Evolutionary conservation across 495 filamentous ascomycete genomes (phyloP).

Genomic region (Chaetomidium leptoderma): DNA sequence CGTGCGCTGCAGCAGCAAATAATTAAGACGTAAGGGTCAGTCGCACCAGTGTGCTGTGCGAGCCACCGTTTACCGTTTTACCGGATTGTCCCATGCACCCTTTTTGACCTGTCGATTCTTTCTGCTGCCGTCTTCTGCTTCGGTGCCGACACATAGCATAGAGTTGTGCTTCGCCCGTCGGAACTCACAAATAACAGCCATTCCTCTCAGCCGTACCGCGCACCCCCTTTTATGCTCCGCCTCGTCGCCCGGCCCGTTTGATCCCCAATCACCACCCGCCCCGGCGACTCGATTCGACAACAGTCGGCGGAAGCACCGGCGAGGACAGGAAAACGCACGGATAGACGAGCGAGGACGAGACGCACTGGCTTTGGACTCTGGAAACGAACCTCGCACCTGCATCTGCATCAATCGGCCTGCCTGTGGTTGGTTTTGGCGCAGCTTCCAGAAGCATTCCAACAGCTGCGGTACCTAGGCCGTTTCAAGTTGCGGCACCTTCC

Average conservation of each 20-base stretch:
- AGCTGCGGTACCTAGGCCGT: background rate
- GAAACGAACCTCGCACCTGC: background rate
- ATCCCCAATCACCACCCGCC: slow-evolving; percentile 2
- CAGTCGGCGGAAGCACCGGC: background rate
- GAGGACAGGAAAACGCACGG: background rate
- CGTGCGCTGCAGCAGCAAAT: slow-evolving; percentile 9
- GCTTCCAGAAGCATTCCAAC: background rate
- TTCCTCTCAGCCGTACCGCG: background rate
- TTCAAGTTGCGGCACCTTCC: background rate
- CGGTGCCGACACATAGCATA: background rate
- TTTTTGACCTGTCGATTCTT: background rate
- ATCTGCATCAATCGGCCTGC: background rate
- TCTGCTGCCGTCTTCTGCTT: background rate
- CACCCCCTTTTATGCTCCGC: background rate
- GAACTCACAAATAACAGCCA: background rate
- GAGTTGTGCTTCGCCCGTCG: background rate
- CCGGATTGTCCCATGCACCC: background rate
- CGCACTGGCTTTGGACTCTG: background rate
- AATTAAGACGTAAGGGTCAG: background rate
- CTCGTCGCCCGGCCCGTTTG: background rate
- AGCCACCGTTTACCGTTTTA: background rate
- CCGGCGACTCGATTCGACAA: background rate
- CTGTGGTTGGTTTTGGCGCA: background rate
- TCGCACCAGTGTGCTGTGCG: slow-evolving; percentile 3
- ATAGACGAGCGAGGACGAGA: background rate